Base-by-base conservation (phyloP, 768 basidiomycete genomes). In the Leccinum variicolor region DNA sequence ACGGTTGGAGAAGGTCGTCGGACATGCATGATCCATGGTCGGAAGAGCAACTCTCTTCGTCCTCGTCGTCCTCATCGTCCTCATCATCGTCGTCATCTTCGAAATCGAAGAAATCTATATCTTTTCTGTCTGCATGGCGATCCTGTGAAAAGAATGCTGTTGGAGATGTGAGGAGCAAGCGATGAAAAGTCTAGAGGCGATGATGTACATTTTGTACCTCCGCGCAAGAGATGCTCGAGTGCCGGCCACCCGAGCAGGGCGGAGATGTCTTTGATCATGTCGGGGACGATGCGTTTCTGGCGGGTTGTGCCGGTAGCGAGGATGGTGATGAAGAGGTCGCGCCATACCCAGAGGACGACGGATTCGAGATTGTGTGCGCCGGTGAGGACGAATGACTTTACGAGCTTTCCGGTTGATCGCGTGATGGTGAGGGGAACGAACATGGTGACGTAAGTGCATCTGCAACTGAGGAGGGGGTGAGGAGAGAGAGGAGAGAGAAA, bases 321-420 rank as follows among this genome's bases (percentile, higher is more conserved):
- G 68, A 88, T 71, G 25, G 79, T 80, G 9, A 89, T 66, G 59
- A 88, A 82, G 19, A 88, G 74, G 58, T 89, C 87, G 6, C 86
- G 78, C 86, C 86, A 88, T 53, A 88, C 80, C 84, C 85, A 88
- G 17, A 86, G 68, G 6, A 82, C 57, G 41, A 80, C 73, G 14
- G 69, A 72, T 26, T 79, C 74, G 19, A 85, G 71, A 23, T 75
- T 74, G 29, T 77, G 75, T 1, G 78, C 79, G 4, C 84, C 85
- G 3, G 69, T 68, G 21, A 86, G 66, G 21, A 68, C 65, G 54
- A 86, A 85, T 0, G 75, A 71, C 61, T 81, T 84, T 62, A 85
- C 65, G 23, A 73, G 43, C 34, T 75, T 78, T 14, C 79, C 79
- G 11, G 71, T 74, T 51, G 75, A 77, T 50, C 70, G 55, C n/a